Conservation (phyloP, 306 rosid species). For the Gastrolobium villosum region DNA sequence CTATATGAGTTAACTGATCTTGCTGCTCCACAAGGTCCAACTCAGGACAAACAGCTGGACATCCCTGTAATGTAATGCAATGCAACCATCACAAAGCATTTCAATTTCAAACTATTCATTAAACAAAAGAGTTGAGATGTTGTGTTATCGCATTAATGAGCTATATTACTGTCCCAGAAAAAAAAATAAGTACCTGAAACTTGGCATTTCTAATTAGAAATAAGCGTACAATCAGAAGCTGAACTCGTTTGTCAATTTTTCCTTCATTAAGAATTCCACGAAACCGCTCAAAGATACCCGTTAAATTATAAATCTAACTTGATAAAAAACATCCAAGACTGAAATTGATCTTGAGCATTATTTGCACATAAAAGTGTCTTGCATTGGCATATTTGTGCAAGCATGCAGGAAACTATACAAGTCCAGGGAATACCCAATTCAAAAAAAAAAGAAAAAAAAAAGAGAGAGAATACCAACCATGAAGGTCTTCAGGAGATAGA, state of each 20-base stretch:
- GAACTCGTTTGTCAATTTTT: conserved; percentile 91
- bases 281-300: conserved; percentile 96
- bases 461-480: conserved; percentile 66
- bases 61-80: conserved; percentile 49
- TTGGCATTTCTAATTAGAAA: conserved; percentile 92
- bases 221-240: conserved; percentile 88
- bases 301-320: conserved; percentile 22
- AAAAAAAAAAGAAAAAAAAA: not conserved
- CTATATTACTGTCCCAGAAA: conserved; percentile 1
- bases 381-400: conserved; percentile 25
- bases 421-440: conserved; percentile 3
- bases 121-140: conserved; percentile 24
- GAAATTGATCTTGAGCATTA: conserved; percentile 19
- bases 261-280: conserved; percentile 99
- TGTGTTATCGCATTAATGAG: not conserved
- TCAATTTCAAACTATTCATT: conserved; percentile 8
- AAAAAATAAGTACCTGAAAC: conserved; percentile 69
- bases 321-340: not conserved
- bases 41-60: conserved; percentile 62
- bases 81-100: not conserved
- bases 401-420: not conserved
- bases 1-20: conserved; percentile 62
- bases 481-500: conserved; percentile 93
- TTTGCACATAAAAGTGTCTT: not conserved
- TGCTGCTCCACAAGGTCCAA: conserved; percentile 63